Evolutionary conservation across 1,139 yeast species (phyloP), one percentile per base, ranked within the genome.

Genomic region (Sugiyamaella xylanicola): DNA sequence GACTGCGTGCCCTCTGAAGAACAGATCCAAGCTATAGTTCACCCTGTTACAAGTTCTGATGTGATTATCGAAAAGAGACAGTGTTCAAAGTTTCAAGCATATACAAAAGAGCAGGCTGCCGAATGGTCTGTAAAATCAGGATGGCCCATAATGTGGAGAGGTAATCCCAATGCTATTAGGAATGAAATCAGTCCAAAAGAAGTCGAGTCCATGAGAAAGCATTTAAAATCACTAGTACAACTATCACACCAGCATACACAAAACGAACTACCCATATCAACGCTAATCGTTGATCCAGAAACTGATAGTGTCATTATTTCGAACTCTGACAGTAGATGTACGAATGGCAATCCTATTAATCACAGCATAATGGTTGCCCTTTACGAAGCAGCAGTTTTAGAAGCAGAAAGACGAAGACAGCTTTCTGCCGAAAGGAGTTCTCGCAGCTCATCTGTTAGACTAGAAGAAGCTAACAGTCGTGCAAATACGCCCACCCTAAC

Each of bases 131-230:
- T 67, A 0, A 60, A 69, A 35, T 81, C 80, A 60, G 65, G 66
- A 3, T 93, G 99, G 99, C 98, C 98, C 0, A 73, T 89, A 57
- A 77, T 90, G 35, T 93, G 98, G 98, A 85, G 91, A 63, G 98
- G 98, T 0, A 89, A 92, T 65, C 95, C 96, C 0, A 79, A 86
- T 60, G 86, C 87, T 53, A 93, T 89, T 65, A 83, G 83, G 46
- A 74, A 90, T 21, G 81, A 81, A 48, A 77, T 82, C 50, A 72
- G 80, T 29, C 65, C 69, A 15, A 72, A 84, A 52, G 81, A 87
- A 60, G 74, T 83, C 48, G 71, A 64, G 0, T 68, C 68, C 29
- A 84, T 82, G 47, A 67, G 66, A 41, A 54, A 62, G 4, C 74
- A 81, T 65, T 72, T 86, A n/a, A 55, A 61, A 3, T 53, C 61